Evolutionary conservation across 768 basidiomycete species (phyloP).

Genomic region (Agrocybe pediades): DNA sequence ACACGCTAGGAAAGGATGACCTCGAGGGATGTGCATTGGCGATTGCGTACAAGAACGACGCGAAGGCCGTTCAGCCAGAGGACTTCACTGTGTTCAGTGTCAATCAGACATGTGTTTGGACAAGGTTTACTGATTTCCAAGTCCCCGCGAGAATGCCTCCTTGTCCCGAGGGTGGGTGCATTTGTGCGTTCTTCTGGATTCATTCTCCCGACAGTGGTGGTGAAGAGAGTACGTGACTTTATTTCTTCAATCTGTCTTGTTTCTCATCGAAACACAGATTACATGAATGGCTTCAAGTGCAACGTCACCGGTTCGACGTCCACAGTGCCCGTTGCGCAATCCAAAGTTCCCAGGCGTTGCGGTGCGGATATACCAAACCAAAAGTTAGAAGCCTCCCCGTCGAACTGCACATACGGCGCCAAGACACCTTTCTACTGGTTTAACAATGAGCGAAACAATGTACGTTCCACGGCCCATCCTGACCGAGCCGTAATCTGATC

Average conservation of each 20-base stretch:
- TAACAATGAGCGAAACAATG: conserved; percentile 63
- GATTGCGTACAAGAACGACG: conserved; percentile 76
- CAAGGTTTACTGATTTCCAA: conserved; percentile 65
- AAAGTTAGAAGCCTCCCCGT: conserved; percentile 43
- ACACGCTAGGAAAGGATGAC: conserved; percentile 57
- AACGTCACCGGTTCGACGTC: conserved; percentile 57
- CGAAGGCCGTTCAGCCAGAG: conserved; percentile 54
- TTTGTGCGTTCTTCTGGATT: conserved; percentile 77
- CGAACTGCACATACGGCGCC: conserved; percentile 74
- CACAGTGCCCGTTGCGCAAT: conserved; percentile 48
- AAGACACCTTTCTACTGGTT: conserved; percentile 75
- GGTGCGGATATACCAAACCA: conserved; percentile 55
- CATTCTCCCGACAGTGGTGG: conserved; percentile 61
- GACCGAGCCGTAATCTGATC: neutral
- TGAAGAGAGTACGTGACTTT: conserved; percentile 54
- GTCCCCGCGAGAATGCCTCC: conserved; percentile 71
- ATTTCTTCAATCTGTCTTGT: neutral
- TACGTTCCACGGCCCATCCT: conserved; percentile 32
- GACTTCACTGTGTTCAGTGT: conserved; percentile 77
- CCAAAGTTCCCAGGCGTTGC: conserved; percentile 66
- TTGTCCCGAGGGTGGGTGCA: conserved; percentile 63
- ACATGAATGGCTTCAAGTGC: conserved; percentile 79
- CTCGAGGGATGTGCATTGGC: conserved; percentile 67
- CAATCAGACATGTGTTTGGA: conserved; percentile 78
- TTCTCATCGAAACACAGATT: conserved; percentile 51